phyloP scores from a whole-genome alignment of 495 filamentous ascomycete species.

The Neurospora sp. region DNA sequence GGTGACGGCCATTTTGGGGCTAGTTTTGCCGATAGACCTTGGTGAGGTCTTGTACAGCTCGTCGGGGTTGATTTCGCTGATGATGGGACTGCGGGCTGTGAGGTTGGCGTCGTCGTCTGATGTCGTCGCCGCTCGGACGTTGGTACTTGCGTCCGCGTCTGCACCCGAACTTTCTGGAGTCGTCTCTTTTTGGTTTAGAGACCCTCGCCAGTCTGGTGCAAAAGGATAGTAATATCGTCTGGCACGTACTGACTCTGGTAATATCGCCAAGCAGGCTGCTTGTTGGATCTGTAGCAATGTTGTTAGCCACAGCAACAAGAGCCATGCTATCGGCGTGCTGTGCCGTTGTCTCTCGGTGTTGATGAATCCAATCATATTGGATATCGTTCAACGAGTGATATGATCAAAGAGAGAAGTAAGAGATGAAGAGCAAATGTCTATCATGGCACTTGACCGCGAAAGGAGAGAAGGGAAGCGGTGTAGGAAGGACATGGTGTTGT shows the following conservation, averaged over 20 bases:
- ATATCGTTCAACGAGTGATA: background rate
- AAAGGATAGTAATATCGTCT: background rate
- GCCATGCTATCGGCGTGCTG: background rate
- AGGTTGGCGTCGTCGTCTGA: background rate
- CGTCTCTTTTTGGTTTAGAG: background rate
- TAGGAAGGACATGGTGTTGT: background rate
- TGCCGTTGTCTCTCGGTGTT: background rate
- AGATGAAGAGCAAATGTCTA: background rate
- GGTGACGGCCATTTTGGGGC: background rate
- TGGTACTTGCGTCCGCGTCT: background rate
- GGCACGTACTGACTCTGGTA: background rate
- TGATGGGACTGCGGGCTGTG: background rate
- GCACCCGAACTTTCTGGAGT: background rate
- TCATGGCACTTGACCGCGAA: too few species aligned
- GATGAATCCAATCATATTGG: background rate
- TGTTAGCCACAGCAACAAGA: background rate
- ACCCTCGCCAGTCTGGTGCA: background rate
- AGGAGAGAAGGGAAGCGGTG: too few species aligned
- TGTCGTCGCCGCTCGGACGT: background rate
- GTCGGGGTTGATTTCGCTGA: background rate
- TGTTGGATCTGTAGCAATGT: background rate
- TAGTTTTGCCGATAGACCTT: background rate
- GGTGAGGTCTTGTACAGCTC: background rate
- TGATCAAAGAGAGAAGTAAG: background rate
- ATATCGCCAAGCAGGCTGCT: background rate